A percentile compares a stretch with the other conserved stretches of the same genome.
Evolutionary conservation across 768 basidiomycete genomes (phyloP).

Genomic region (Harrya chromipes): DNA sequence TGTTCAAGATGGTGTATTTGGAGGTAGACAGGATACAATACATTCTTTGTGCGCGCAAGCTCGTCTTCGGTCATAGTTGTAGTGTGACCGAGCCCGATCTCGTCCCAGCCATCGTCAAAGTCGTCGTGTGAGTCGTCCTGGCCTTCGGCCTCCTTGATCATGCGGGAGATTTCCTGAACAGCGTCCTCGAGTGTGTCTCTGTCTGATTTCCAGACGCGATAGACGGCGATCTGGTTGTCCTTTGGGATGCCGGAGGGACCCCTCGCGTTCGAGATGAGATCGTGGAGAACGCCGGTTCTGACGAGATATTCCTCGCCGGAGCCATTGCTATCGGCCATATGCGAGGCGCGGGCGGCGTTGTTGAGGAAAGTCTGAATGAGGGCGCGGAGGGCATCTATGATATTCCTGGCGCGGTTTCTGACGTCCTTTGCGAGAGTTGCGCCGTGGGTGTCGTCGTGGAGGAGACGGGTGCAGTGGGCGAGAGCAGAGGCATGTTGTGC

Average conservation of each 20-base stretch:
- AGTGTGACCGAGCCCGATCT: conserved; percentile 48
- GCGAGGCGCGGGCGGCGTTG: conserved; percentile 25
- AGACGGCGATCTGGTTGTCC: conserved; percentile 57
- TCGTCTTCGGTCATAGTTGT: conserved; percentile 48
- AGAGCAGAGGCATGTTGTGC: conserved; percentile 47
- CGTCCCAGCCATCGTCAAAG: conserved; percentile 59
- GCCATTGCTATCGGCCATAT: conserved; percentile 11
- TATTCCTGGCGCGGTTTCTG: conserved; percentile 35
- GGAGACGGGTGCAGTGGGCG: conserved; percentile 47
- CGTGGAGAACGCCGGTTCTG: conserved; percentile 58
- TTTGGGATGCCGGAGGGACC: conserved; percentile 46
- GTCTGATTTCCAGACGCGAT: conserved; percentile 48
- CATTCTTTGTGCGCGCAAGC: conserved; percentile 57
- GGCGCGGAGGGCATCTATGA: conserved; percentile 43
- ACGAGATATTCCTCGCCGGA: conserved; percentile 48
- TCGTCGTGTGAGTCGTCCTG: conserved; percentile 24
- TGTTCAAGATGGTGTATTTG: conserved; percentile 1
- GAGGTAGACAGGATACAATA: conserved; percentile 25
- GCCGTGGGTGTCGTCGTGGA: conserved; percentile 43
- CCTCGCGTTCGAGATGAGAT: conserved; percentile 52
- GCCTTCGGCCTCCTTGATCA: conserved; percentile 42
- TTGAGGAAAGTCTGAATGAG: conserved; percentile 45
- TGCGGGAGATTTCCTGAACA: conserved; percentile 52
- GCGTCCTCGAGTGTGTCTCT: conserved; percentile 60
- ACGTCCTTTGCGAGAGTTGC: conserved; percentile 45